Conservation (phyloP, 2,329 filamentous ascomycete genomes). For the Lecanosticta acicola region DNA sequence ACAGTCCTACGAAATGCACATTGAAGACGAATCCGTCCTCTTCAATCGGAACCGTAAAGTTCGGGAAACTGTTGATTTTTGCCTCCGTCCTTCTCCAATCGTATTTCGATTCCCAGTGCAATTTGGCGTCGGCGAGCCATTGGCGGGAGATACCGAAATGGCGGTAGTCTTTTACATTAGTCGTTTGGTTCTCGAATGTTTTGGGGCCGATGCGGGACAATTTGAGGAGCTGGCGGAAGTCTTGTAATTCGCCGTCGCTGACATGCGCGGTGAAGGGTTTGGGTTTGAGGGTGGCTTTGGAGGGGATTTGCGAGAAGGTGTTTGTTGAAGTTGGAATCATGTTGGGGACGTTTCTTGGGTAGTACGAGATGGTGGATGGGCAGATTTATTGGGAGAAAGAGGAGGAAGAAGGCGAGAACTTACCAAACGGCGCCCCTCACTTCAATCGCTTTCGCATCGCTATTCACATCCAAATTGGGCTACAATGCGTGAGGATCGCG, state of each 20-base stretch:
- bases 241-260: constrained; percentile 7
- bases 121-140: constrained; percentile 41
- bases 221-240: constrained; percentile 33
- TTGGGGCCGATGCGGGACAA: constrained; percentile 45
- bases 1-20: constrained; percentile 52
- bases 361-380: too few species aligned
- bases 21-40: constrained; percentile 35
- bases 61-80: constrained; percentile 47
- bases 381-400: background rate
- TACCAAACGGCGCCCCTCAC: background rate
- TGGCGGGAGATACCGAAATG: constrained; percentile 42
- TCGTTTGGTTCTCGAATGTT: constrained; percentile 46
- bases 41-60: constrained; percentile 43
- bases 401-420: too few species aligned
- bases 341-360: background rate
- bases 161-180: constrained; percentile 31
- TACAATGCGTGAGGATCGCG: background rate
- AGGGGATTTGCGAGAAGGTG: constrained; percentile 31
- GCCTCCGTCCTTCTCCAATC: constrained; percentile 44
- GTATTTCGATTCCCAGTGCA: constrained; percentile 42
- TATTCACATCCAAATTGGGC: too few species aligned
- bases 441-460: too few species aligned
- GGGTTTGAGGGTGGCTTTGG: constrained; percentile 33
- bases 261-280: constrained; percentile 38
- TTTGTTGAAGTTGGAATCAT: too few species aligned